Evolutionary conservation across 176 grass and related monocot genomes (phyloP), one percentile per base, ranked within the genome.

Genomic region (Oryza punctata): DNA sequence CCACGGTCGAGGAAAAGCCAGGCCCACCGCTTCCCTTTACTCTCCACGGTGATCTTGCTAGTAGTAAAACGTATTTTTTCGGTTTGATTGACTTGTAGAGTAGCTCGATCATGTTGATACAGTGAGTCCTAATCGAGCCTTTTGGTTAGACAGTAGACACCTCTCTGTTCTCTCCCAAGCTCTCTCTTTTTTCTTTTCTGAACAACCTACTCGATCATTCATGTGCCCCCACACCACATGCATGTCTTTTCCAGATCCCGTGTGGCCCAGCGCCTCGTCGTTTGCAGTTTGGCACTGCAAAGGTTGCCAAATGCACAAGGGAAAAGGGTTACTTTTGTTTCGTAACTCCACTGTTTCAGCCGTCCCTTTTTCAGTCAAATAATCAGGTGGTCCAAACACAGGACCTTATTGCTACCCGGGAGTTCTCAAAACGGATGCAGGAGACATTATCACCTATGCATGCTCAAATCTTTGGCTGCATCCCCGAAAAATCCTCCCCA

Each of bases 401-500:
- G 19, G 77, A 57, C 82, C 32, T 77, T 70, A 21, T 70, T 32
- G 27, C 23, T 33, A n/a, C 32, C 13, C 19, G 16, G 9, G 19
- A 0, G 28, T 43, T 81, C 77, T 76, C 23, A 24, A 89, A 85
- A 76, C 74, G 80, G 77, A 63, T n/a, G 10, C 24, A 38, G 8
- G 0, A 47, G 24, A 14, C 32, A 68, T 44, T 30, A 1, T 73
- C 69, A 27, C 69, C 67, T 10, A 3, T 27, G 63, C 49, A 61
- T 69, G 50, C 52, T 50, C 65, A 65, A 70, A 89, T 85, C 65
- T 72, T 63, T 32, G 82, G 30, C 72, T 21, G 66, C 43, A 57
- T 77, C 72, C 57, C 78, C 88, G 30, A 85, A 45, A 89, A 89
- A 81, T 89, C 57, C 24, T 24, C 19, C 72, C 30, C 65, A 77